Evolutionary conservation across 108 stramenopile genomes (phyloP), one percentile per base, ranked within the genome.

Genomic region (Fistulifera solaris): DNA sequence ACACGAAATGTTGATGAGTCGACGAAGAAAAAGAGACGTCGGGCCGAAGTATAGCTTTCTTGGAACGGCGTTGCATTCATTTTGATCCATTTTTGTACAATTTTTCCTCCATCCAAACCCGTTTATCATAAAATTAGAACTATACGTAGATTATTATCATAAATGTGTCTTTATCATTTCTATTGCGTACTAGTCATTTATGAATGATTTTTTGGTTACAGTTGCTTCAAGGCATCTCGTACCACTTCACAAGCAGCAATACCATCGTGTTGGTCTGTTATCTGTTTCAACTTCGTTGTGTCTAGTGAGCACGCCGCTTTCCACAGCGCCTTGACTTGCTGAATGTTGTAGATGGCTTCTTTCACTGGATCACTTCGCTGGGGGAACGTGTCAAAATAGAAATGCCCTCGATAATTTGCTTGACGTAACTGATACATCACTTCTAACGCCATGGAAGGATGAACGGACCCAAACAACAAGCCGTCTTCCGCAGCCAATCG

Each of bases 321-420:
- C 83, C 85, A 93, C 44, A 88, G 78, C 45, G 59, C 63, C 61
- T 84, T 86, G 40, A 80, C 84, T 28, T 64, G 52, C 31, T 53
- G 48, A 66, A 93, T 88, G 58, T 93, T 93, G 66, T 77, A 85
- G 62, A 82, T 86, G 13, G 78, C 80, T 57, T 93, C 90, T 49
- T 57, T 60, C 15, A 88, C 73, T 1, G 90, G 90, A 61, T 93
- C 90, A 16, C 69, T 76, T 46, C 83, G 69, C 56, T 85, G 86
- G 17, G 90, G 90, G 50, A 93, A 93, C 8, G 90, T 93, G 49
- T 93, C 90, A 69, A 93, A 93, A 54, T 93, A 93, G 8, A 93
- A 63, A 54, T 93, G 90, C 10, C 90, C 90, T 11, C 46, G 40
- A 51, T 82, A 93, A 12, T 65, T 41, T 10, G 75, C 84, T 40